These are phyloP conservation scores for Spinellus fusiger DNA, from an alignment of 192 early-diverging fungal species.

Conservation along the genomic window DNA sequence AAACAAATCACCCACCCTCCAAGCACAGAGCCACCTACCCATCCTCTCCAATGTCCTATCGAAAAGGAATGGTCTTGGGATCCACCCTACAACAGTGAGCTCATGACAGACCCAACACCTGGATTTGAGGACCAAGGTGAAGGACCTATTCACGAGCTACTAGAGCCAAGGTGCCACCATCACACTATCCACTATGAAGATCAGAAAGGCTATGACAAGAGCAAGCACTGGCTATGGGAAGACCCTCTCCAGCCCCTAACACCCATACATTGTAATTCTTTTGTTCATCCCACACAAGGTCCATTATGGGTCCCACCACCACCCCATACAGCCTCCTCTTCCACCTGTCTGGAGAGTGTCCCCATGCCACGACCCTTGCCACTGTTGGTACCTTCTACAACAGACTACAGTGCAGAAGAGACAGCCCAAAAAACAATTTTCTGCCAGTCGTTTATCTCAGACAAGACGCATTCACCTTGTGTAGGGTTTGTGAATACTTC, in stretches of 20 bases:
- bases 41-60: background rate
- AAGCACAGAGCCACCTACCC: background rate
- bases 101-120: slow-evolving; percentile 8
- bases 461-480: too few species aligned
- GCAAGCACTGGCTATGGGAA: background rate
- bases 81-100: too few species aligned
- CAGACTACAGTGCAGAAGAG: too few species aligned
- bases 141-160: slow-evolving; percentile 2
- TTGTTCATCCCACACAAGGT: background rate
- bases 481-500: too few species aligned
- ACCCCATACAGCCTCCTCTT: too few species aligned
- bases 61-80: background rate
- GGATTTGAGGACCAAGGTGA: background rate
- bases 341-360: too few species aligned
- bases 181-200: background rate
- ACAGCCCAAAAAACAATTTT: too few species aligned
- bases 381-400: too few species aligned
- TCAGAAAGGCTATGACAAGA: background rate
- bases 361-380: too few species aligned
- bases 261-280: background rate
- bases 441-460: too few species aligned
- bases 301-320: too few species aligned
- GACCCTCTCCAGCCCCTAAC: background rate
- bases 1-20: background rate
- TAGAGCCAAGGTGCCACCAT: too few species aligned